Percentiles rank a stretch among this genome's conserved stretches.
Evolutionary conservation across 2,329 filamentous ascomycete species (phyloP).

Genomic region (Beauveria varroae): DNA sequence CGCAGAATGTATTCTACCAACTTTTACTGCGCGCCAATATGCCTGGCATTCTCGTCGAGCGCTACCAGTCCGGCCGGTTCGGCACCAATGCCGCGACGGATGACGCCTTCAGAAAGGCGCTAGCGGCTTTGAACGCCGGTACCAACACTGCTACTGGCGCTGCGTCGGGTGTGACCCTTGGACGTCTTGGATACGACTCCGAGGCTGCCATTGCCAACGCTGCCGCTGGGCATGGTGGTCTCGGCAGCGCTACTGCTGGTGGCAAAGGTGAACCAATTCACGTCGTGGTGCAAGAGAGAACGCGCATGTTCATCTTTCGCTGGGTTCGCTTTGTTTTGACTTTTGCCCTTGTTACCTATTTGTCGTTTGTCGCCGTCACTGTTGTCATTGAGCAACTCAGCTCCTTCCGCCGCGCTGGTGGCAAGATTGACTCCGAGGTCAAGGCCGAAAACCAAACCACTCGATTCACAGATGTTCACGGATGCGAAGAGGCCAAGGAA

Average conservation of each 20-base stretch:
- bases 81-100: slow-evolving; percentile 74
- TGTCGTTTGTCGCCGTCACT: slow-evolving; percentile 70
- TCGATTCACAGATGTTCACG: slow-evolving; percentile 88
- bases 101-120: slow-evolving; percentile 67
- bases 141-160: slow-evolving; percentile 20
- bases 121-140: slow-evolving; percentile 35
- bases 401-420: slow-evolving; percentile 63
- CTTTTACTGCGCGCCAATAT: slow-evolving; percentile 85
- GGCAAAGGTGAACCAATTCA: slow-evolving; percentile 81
- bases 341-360: slow-evolving; percentile 72
- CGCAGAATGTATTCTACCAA: slow-evolving; percentile 92
- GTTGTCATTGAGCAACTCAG: slow-evolving; percentile 77
- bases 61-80: slow-evolving; percentile 80
- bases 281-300: slow-evolving; percentile 89
- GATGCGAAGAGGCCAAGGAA: slow-evolving; percentile 96
- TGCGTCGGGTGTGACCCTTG: slow-evolving; percentile 16
- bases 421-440: slow-evolving; percentile 70
- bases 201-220: slow-evolving; percentile 24
- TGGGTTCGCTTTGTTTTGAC: slow-evolving; percentile 83
- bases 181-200: slow-evolving; percentile 20
- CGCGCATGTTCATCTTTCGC: slow-evolving; percentile 72
- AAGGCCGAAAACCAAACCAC: slow-evolving; percentile 90
- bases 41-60: slow-evolving; percentile 85
- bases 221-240: slow-evolving; percentile 15
- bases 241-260: slow-evolving; percentile 40